phyloP scores from a whole-genome alignment of 768 basidiomycete species.

The Termitomyces sp. region DNA sequence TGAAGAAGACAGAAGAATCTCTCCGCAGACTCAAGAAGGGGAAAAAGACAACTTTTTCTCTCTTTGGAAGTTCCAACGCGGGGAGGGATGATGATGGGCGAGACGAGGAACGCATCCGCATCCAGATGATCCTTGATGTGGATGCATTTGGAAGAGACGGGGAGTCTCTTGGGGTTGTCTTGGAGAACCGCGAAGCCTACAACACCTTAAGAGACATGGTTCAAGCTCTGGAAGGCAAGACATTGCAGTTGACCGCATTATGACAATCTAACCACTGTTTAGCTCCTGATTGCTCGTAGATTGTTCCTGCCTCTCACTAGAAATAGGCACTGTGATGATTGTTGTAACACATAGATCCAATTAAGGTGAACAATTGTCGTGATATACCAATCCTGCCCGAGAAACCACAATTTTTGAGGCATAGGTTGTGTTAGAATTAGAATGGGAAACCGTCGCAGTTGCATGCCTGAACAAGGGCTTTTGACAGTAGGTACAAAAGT shows the following conservation, averaged over 20 bases:
- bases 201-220: slow-evolving; percentile 56
- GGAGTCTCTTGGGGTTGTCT: slow-evolving; percentile 57
- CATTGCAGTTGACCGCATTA: background rate
- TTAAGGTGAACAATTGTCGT: slow-evolving; percentile 32
- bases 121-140: slow-evolving; percentile 83
- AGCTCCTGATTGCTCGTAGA: slow-evolving; percentile 9
- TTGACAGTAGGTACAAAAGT: slow-evolving; percentile 48
- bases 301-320: background rate
- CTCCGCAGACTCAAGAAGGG: slow-evolving; percentile 83
- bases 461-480: slow-evolving; percentile 30
- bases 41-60: slow-evolving; percentile 69
- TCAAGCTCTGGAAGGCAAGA: slow-evolving; percentile 31
- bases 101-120: slow-evolving; percentile 85
- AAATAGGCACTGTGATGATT: background rate
- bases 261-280: background rate
- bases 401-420: slow-evolving; percentile 36
- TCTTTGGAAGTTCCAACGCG: slow-evolving; percentile 56
- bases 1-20: slow-evolving; percentile 92
- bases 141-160: slow-evolving; percentile 81
- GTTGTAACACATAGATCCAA: background rate
- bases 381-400: slow-evolving; percentile 58
- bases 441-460: background rate
- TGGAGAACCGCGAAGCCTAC: slow-evolving; percentile 47
- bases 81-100: slow-evolving; percentile 61
- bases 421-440: slow-evolving; percentile 12